Conservation (phyloP, 768 basidiomycete species). For the Russula brevipes region DNA sequence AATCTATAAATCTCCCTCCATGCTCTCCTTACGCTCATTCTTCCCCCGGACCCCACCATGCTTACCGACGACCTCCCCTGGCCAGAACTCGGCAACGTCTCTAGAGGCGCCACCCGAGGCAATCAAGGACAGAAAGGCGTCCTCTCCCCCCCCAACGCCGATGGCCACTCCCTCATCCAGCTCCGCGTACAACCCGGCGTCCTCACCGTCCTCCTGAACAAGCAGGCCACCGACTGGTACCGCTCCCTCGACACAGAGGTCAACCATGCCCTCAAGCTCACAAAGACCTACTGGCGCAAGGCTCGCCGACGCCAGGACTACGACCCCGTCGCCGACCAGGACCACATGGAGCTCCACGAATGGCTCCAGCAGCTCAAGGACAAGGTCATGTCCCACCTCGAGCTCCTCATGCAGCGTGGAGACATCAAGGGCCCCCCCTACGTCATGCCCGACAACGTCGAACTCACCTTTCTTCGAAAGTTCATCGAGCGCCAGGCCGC, state of each 20-base stretch:
- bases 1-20: conserved; percentile 15
- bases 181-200: conserved; percentile 81
- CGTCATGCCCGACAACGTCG: conserved; percentile 72
- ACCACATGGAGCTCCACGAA: conserved; percentile 85
- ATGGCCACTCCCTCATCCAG: conserved; percentile 74
- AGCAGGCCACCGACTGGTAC: conserved; percentile 79
- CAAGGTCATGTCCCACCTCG: conserved; percentile 83
- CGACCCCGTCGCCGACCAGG: conserved; percentile 78
- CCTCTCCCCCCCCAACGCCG: conserved; percentile 61
- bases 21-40: conserved; percentile 8
- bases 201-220: conserved; percentile 66
- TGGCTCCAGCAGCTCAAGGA: conserved; percentile 86
- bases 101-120: conserved; percentile 75
- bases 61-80: conserved; percentile 73
- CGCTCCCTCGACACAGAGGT: conserved; percentile 72
- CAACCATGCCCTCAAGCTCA: conserved; percentile 73
- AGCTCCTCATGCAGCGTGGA: conserved; percentile 82
- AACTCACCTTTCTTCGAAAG: conserved; percentile 72
- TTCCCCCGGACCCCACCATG: conserved; percentile 31
- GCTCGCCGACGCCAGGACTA: conserved; percentile 72
- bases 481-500: conserved; percentile 76
- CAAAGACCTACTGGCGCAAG: conserved; percentile 84
- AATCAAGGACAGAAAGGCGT: conserved; percentile 86
- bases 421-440: conserved; percentile 83
- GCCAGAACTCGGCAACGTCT: conserved; percentile 83